Evolutionary conservation across 202 grass and related monocot genomes (phyloP), one percentile per base, ranked within the genome.

Genomic region (Zizania palustris): DNA sequence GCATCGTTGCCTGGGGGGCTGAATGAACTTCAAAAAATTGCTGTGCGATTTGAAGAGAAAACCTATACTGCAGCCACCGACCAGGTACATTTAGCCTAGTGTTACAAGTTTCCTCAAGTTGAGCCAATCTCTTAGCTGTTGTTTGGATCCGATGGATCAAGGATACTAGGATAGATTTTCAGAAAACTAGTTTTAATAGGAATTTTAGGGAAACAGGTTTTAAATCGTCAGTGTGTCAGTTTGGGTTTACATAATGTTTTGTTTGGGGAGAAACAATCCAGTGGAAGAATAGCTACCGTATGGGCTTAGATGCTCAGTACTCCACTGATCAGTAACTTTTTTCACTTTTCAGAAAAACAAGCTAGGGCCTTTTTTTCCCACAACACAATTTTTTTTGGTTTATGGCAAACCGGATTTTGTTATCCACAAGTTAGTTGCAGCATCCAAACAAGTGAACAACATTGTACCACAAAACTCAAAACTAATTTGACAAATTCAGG

Each of bases 1-100:
- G 65, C 92, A 57, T 83, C 86, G 11, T 82, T 79, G 34, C 93
- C 87, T 21, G 93, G 92, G 57, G 93, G 84, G 4, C 67, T 96
- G 20, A 92, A 50, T 56, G 87, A 92, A 69, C 92, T 96, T 75
- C 60, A 88, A 8, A 92, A 89, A 53, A 87, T 96, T 59, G 92
- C 89, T 12, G 81, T 85, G 13, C 78, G 78, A 38, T 96, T 92
- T 48, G 92, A 96, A 82, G 92, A 96, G 81, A 87, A 90, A 73
- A 92, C 92, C 11, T 97, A 90, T 63, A 83, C 77, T 60, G 83
- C 80, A 48, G 93, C 93, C 21, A 85, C 81, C 49, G 87, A 6
- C 56, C 84, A 91, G 90, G 93, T 97, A 85, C 6, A 9, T 19
- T 53, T 42, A 79, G 55, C 71, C 48, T 60, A 48, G 14, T 11